These are phyloP conservation scores for Saccharomycopsis oosterbeekiorum DNA, from an alignment of 805 yeast genomes.

Conservation along the genomic window DNA sequence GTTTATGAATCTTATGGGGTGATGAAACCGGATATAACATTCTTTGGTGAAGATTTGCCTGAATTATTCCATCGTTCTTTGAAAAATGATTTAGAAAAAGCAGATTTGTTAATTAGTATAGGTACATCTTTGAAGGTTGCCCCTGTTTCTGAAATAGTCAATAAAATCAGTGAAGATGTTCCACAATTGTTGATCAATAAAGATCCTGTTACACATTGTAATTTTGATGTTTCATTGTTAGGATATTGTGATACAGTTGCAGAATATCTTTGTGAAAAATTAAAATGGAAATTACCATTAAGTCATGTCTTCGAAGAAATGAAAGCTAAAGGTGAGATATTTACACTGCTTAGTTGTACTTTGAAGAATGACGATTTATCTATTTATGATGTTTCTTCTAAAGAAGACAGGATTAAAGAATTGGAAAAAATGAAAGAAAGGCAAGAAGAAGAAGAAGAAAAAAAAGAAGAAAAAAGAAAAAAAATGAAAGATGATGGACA, in stretches of 20 bases:
- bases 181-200: conserved; percentile 77
- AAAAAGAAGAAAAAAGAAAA: not conserved
- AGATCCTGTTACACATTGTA: conserved; percentile 65
- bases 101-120: conserved; percentile 75
- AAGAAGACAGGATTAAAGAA: not conserved
- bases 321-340: not conserved
- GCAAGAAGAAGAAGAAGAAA: not conserved
- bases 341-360: not conserved
- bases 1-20: conserved; percentile 50
- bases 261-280: conserved; percentile 45
- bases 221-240: conserved; percentile 66
- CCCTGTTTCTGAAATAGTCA: conserved; percentile 84
- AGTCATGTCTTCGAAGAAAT: not conserved
- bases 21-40: conserved; percentile 86
- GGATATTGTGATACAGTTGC: conserved; percentile 84
- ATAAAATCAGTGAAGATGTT: conserved; percentile 54
- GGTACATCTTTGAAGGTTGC: conserved; percentile 91
- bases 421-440: not conserved
- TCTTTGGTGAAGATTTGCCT: conserved; percentile 82
- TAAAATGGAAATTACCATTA: conserved; percentile 44
- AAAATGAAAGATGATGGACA: not conserved
- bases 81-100: conserved; percentile 47
- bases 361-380: not conserved
- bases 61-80: conserved; percentile 51
- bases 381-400: not conserved